These are phyloP conservation scores for Aspergillus kassunensis DNA, from an alignment of 495 filamentous ascomycete species.

Conservation along the genomic window DNA sequence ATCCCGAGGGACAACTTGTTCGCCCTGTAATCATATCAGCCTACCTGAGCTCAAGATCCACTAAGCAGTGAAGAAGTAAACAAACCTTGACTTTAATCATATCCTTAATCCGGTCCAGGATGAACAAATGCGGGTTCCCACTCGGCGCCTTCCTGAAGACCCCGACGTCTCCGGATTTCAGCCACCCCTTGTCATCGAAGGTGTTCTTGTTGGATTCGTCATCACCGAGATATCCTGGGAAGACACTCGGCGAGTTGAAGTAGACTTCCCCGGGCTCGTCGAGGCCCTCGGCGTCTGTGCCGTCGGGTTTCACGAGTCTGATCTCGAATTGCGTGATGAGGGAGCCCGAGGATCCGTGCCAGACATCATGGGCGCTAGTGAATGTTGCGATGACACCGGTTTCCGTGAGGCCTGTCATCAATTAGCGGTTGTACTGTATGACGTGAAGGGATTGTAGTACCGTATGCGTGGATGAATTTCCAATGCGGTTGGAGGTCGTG, in stretches of 20 bases:
- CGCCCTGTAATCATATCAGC: conserved; percentile 36
- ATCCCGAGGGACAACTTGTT: conserved; percentile 77
- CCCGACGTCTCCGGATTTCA: conserved; percentile 53
- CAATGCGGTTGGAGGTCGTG: conserved; percentile 3
- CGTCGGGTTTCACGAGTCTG: conserved; percentile 5
- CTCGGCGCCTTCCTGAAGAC: conserved; percentile 33
- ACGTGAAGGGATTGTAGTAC: background rate
- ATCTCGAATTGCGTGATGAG: conserved; percentile 5
- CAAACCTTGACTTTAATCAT: conserved; percentile 66
- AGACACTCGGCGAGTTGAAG: conserved; percentile 5
- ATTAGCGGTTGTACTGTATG: background rate
- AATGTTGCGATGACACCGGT: conserved; percentile 5
- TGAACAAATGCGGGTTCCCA: conserved; percentile 61
- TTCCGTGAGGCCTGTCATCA: conserved; percentile 11
- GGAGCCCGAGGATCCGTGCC: conserved; percentile 10
- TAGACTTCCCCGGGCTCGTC: conserved; percentile 12
- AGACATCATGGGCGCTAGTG: conserved; percentile 7
- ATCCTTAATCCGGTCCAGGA: conserved; percentile 79
- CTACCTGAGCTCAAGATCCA: too few species aligned
- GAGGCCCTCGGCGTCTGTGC: conserved; percentile 5
- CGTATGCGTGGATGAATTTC: conserved; percentile 9
- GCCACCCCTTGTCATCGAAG: conserved; percentile 36
- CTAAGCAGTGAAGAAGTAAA: too few species aligned
- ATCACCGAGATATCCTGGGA: conserved; percentile 11
- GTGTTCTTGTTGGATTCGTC: conserved; percentile 8